phyloP scores from a whole-genome alignment of 352 stramenopile species.

The Globisporangium megalacanthum region DNA sequence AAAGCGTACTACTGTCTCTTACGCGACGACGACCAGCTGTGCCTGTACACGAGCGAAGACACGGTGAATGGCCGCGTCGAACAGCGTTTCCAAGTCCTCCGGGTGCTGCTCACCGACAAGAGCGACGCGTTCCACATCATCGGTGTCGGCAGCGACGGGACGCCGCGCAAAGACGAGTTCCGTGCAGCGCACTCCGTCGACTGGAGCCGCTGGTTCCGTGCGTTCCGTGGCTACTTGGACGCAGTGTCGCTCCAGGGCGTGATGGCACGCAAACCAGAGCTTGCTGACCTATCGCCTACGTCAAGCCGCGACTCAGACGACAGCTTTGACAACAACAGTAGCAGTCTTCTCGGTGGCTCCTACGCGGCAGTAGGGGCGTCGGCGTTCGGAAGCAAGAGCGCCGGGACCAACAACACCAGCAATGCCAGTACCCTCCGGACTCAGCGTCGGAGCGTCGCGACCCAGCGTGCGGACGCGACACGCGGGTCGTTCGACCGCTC shows the following conservation, averaged over 20 bases:
- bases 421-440: no score
- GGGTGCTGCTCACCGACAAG: constrained; percentile 37
- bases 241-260: constrained; percentile 28
- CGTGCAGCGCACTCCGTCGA: constrained; percentile 27
- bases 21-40: constrained; percentile 45
- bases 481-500: constrained; percentile 4
- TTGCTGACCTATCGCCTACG: constrained; percentile 19
- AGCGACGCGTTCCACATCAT: constrained; percentile 53
- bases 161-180: constrained; percentile 43
- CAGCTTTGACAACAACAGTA: background rate
- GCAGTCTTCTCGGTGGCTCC: background rate
- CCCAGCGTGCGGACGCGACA: background rate
- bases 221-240: constrained; percentile 40
- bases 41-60: constrained; percentile 51
- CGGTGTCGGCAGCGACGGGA: constrained; percentile 31
- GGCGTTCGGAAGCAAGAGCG: background rate
- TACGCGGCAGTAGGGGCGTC: no score
- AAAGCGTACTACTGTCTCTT: constrained; percentile 51
- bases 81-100: constrained; percentile 41
- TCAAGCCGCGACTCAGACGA: background rate
- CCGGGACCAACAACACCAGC: background rate
- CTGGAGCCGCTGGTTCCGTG: constrained; percentile 45
- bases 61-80: constrained; percentile 45
- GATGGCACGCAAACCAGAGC: constrained; percentile 31
- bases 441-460: constrained; percentile 7